Evolutionary conservation across 345 rosid genomes (phyloP).

Genomic region (Eucalyptus tenuipes): DNA sequence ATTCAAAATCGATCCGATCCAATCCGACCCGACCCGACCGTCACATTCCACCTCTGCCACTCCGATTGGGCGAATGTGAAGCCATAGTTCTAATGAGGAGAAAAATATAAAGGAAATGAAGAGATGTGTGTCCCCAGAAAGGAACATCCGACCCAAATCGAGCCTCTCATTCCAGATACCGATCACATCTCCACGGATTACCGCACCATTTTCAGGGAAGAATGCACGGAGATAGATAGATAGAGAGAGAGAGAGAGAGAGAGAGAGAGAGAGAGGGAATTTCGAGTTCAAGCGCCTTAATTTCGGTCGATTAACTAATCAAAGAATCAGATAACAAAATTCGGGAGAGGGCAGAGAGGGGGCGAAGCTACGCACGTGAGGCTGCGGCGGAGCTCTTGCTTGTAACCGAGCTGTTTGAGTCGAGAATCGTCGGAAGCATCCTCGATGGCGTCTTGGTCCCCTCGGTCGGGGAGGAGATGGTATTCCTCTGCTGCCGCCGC

Average conservation of each 20-base stretch:
- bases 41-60: neutral
- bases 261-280: neutral
- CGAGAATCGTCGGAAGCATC: conserved; percentile 9
- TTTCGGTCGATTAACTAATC: neutral
- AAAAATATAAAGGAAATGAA: neutral
- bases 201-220: neutral
- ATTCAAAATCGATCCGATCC: neutral
- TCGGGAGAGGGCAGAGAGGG: neutral
- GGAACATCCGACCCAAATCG: neutral
- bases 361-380: conserved; percentile 21
- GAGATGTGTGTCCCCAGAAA: neutral
- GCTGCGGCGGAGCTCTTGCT: conserved; percentile 43
- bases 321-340: neutral
- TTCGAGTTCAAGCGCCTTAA: neutral
- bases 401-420: conserved; percentile 42
- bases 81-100: neutral
- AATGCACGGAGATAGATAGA: neutral
- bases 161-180: neutral
- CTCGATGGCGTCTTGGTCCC: neutral
- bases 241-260: neutral
- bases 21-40: neutral
- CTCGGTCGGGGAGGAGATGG: neutral
- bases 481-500: neutral
- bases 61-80: neutral
- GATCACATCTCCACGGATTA: neutral